These are phyloP conservation scores for Mycena indigotica DNA, from an alignment of 768 basidiomycete species.

Conservation along the genomic window DNA sequence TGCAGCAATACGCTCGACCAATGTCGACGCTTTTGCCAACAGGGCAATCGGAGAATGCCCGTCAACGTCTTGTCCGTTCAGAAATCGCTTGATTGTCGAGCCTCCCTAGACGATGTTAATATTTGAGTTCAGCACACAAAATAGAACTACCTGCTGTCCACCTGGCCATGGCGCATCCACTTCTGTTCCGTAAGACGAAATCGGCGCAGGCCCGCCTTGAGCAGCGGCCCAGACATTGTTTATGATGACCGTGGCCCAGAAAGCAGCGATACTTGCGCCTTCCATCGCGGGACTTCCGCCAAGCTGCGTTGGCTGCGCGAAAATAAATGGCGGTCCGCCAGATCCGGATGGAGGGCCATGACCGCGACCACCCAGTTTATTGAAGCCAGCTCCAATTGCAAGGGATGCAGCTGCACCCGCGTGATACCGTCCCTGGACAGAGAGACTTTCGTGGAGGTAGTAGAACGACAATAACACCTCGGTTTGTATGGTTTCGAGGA, in stretches of 20 bases:
- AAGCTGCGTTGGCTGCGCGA: neutral
- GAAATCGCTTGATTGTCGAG: neutral
- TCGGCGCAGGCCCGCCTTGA: neutral
- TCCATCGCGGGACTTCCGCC: neutral
- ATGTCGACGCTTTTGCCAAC: neutral
- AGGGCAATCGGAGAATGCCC: neutral
- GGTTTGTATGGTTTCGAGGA: slow-evolving; percentile 7
- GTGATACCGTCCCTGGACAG: slow-evolving; percentile 8
- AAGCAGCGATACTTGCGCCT: neutral
- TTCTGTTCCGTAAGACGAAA: neutral
- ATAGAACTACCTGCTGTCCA: neutral
- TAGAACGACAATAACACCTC: slow-evolving; percentile 6
- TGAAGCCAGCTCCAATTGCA: neutral
- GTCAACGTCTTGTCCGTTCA: neutral
- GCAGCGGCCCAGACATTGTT: slow-evolving; percentile 1
- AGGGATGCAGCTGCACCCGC: slow-evolving; percentile 3
- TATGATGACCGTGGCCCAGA: neutral
- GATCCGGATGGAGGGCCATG: neutral
- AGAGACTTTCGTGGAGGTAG: neutral
- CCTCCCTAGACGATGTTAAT: neutral
- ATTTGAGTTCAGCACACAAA: neutral
- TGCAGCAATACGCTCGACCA: neutral
- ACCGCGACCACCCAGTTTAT: neutral
- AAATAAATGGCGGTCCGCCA: neutral
- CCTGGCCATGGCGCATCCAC: neutral